These are phyloP conservation scores for Priceomyces melissophilus DNA, from an alignment of 805 yeast genomes.

Conservation along the genomic window DNA sequence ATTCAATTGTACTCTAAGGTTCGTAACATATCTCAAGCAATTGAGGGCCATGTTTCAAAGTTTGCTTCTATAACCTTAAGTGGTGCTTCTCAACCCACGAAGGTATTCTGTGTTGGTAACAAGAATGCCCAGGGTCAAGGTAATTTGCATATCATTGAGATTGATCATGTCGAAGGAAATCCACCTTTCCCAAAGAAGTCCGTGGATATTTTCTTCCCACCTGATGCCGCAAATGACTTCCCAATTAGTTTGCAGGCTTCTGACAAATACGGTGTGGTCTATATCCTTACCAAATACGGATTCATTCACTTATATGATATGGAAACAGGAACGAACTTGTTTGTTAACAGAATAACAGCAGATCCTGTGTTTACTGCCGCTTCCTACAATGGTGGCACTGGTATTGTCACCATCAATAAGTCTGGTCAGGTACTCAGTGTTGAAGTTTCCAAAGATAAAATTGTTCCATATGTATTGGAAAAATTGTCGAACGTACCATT, in stretches of 20 bases:
- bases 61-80: conserved; percentile 76
- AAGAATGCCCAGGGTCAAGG: conserved; percentile 73
- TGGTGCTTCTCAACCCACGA: conserved; percentile 71
- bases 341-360: conserved; percentile 93
- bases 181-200: conserved; percentile 87
- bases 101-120: conserved; percentile 90
- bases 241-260: conserved; percentile 91
- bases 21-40: conserved; percentile 91
- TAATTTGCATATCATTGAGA: conserved; percentile 85
- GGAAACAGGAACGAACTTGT: conserved; percentile 88
- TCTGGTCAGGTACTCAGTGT: conserved; percentile 94
- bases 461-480: conserved; percentile 84
- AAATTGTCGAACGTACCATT: conserved; percentile 82
- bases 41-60: conserved; percentile 95
- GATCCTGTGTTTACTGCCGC: conserved; percentile 93
- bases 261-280: conserved; percentile 79
- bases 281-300: conserved; percentile 91
- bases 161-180: conserved; percentile 84
- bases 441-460: conserved; percentile 77
- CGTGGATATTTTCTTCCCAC: conserved; percentile 93
- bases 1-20: conserved; percentile 87
- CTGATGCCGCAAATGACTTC: conserved; percentile 94
- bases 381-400: conserved; percentile 65
- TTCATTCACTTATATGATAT: conserved; percentile 93
- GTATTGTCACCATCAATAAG: conserved; percentile 90